Percentiles rank a stretch among this genome's conserved stretches.
Evolutionary conservation across 305 asterid species (phyloP).

Genomic region (Fraxinus nigra): DNA sequence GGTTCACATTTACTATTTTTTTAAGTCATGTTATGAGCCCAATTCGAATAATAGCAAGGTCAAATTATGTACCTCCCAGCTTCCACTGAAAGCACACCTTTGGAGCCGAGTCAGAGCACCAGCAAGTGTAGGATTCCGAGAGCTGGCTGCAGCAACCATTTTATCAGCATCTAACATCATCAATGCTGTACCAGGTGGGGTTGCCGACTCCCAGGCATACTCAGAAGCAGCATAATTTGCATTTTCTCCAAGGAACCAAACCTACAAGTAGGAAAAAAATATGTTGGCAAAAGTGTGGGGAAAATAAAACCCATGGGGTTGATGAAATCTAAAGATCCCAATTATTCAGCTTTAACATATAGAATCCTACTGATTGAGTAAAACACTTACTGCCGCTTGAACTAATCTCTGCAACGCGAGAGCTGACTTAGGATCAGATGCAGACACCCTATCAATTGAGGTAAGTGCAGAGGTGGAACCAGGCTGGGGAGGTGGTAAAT

Average conservation of each 20-base stretch:
- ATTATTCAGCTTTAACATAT: conserved; percentile 8
- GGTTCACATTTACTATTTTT: conserved; percentile 11
- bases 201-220: conserved; percentile 99
- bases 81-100: conserved; percentile 96
- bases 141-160: conserved; percentile 99
- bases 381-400: conserved; percentile 90
- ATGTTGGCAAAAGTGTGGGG: background rate
- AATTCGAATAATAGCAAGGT: conserved; percentile 16
- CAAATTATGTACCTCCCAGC: conserved; percentile 65
- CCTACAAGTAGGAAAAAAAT: conserved; percentile 40
- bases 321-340: conserved; percentile 11
- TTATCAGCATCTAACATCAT: conserved; percentile 99
- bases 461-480: conserved; percentile 74
- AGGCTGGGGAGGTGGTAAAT: conserved; percentile 98
- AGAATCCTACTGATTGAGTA: conserved; percentile 9
- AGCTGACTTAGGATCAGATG: conserved; percentile 97
- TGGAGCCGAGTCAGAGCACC: conserved; percentile 99
- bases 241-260: conserved; percentile 99
- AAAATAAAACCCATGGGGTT: background rate
- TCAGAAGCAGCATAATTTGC: conserved; percentile 99
- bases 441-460: conserved; percentile 86
- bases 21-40: conserved; percentile 4
- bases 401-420: conserved; percentile 94
- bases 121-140: conserved; percentile 96
- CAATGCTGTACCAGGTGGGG: conserved; percentile 99